Base-by-base conservation (phyloP, 225 moss, liverwort and hornwort genomes). In the Rhytidiadelphus loreus region DNA sequence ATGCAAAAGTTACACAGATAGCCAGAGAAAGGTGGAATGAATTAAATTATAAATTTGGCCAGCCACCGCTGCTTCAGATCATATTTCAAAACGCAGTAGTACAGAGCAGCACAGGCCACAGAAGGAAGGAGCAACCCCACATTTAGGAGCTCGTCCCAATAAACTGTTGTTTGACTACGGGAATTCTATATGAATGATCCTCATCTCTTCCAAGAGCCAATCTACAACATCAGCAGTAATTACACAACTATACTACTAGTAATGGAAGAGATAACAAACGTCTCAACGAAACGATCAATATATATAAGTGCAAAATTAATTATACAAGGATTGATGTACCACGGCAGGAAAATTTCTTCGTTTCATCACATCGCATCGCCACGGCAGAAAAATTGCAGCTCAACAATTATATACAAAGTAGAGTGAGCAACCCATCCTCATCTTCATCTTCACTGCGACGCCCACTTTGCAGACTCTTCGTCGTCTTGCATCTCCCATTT, bases 401-500 rank as follows among this genome's bases (percentile, higher is more conserved):
- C 76, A 77, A 57, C 77, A 71, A 91, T 85, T 85, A 79, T 89
- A 15, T 82, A 92, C 89, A 87, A 83, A 29, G 41, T 29, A 26
- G 8, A 77, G 37, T 50, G 35, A 66, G 50, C n/a, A 39, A 55
- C 21, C 22, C 69, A 30, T 39, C 39, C 37, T 69, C 83, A 13
- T 66, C 63, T 29, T 63, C 83, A 59, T 62, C 57, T 9, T 91
- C 61, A 92, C 59, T 92, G 85, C 53, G 73, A 89, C 78, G 92
- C 90, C 90, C 90, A 89, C 48, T 56, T 53, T 72, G 88, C 56
- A 41, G 35, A 46, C 57, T 65, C 76, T 77, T 87, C 77, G 48
- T 87, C 82, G 23, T 88, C 82, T 12, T 65, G 63, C 37, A 37
- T 23, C 43, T 90, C 56, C 97, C 95, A 97, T 53, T 90, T 88